Evolutionary conservation across 2,329 filamentous ascomycete genomes (phyloP), one percentile per base, ranked within the genome.

Genomic region (Botrytis hyacinthi): DNA sequence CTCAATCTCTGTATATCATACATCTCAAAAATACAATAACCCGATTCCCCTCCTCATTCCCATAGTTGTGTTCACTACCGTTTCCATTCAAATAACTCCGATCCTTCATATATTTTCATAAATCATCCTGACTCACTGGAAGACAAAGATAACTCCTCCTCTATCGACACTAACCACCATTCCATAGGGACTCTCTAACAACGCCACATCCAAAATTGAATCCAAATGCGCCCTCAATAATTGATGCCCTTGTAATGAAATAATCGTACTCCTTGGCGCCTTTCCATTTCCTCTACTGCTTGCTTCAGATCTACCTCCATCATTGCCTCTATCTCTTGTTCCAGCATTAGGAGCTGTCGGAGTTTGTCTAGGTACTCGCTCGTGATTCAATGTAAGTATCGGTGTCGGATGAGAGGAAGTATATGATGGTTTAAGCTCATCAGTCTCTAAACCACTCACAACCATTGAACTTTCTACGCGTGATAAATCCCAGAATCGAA

Each of bases 141-240:
- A 97, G 71, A 98, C 91, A 86, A 96, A 97, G 63, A 98, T 90
- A 81, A 95, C 91, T 0, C 96, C 96, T 57, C 91, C 93, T 78
- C 95, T 87, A 85, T 99, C 96, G 71, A 92, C 95, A 77, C 93
- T 97, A 68, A 98, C 87, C 48, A 95, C 92, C 93, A 98, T 98
- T 7, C 92, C 92, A 82, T 97, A 98, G 37, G 96, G 96, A 76
- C 89, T 87, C 84, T 98, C 94, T 77, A 99, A 82, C 80, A 98
- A 84, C n/a, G 92, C 92, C 77, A 98, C 90, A 83, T 98, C 95
- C 79, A 93, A 88, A 74, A 99, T 91, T 5, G 90, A 90, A 83
- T 99, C 96, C 79, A 98, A 82, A 83, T 99, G 96, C 74, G 92
- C 93, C 81, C 90, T 92, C 73, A 98, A 84, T 77, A 99, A 82